Evolutionary conservation across 73 alveolate species (phyloP), one percentile per base, ranked within the genome.

Genomic region (Paramecium bursaria): DNA sequence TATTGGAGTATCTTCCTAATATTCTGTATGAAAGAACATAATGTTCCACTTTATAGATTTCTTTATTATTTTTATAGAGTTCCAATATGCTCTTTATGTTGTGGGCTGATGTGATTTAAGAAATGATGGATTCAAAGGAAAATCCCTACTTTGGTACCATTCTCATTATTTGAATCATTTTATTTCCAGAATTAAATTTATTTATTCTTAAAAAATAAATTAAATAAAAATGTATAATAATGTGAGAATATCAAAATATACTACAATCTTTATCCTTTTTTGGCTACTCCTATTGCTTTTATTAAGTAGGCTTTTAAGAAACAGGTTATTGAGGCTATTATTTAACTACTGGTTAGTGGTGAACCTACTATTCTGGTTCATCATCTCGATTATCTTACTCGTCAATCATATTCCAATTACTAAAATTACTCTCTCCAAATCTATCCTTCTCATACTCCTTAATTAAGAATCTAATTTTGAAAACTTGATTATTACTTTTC

Each of bases 341-440:
- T 39, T 39, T 7, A 39, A 11, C 49, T 39, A 39, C 49, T 39
- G 5, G 11, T 11, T 7, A 19, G 33, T 67, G 27, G 10, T 14
- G 50, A 15, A 57, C 48, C 17, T 67, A 39, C 44, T 67, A 21
- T 0, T 15, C 82, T 0, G 22, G 19, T 15, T 48, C 82, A 0
- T 39, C 82, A 25, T 3, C 23, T 25, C 50, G 17, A 67, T 67
- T 39, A 67, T 39, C 82, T 23, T 39, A 67, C 1, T 67, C 82
- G 3, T 67, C 82, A 14, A 39, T 14, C 61, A 67, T 67, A 39
- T 67, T 67, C 82, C 82, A 67, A 35, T 67, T 67, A 67, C 82
- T 67, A 67, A 67, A 67, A 67, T 67, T 67, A 7, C 60, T 39
- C 44, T 67, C 82, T 39, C 82, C 82, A 67, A 67, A 67, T 42